These are phyloP conservation scores for Corymbia calophylla DNA, from an alignment of 441 rosid species.

Conservation along the genomic window DNA sequence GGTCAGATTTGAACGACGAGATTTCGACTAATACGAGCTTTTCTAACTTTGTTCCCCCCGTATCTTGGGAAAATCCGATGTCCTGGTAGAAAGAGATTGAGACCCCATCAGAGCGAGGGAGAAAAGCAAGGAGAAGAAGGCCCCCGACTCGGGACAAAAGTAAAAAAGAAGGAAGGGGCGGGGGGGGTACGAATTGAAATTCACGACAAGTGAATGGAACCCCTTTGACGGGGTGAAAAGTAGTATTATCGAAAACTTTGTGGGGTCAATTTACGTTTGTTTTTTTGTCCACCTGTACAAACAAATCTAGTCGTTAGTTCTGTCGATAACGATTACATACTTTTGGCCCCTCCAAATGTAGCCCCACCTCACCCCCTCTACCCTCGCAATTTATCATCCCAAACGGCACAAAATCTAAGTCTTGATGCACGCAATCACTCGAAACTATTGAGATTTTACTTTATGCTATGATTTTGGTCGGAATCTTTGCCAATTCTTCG, in stretches of 20 bases:
- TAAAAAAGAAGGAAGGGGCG: background rate
- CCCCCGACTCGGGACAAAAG: background rate
- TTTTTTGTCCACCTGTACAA: background rate
- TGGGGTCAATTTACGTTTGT: rapidly evolving
- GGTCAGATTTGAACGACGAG: background rate
- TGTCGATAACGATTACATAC: background rate
- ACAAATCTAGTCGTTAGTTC: background rate
- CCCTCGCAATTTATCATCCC: background rate
- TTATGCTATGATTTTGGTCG: rapidly evolving
- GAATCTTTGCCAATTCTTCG: background rate
- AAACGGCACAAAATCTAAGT: background rate
- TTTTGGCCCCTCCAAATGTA: background rate
- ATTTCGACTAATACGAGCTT: background rate
- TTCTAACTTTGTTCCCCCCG: background rate
- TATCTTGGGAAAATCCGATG: background rate
- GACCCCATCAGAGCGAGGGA: background rate
- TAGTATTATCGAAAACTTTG: background rate
- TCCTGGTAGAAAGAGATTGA: background rate
- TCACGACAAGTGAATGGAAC: background rate
- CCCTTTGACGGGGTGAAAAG: background rate
- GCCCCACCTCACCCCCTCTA: background rate
- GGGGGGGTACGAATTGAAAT: background rate
- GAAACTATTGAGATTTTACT: too few species aligned
- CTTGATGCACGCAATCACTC: background rate
- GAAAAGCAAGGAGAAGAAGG: background rate